These are phyloP conservation scores for Apiospora sp. DNA, from an alignment of 2,329 filamentous ascomycete species.

Conservation along the genomic window DNA sequence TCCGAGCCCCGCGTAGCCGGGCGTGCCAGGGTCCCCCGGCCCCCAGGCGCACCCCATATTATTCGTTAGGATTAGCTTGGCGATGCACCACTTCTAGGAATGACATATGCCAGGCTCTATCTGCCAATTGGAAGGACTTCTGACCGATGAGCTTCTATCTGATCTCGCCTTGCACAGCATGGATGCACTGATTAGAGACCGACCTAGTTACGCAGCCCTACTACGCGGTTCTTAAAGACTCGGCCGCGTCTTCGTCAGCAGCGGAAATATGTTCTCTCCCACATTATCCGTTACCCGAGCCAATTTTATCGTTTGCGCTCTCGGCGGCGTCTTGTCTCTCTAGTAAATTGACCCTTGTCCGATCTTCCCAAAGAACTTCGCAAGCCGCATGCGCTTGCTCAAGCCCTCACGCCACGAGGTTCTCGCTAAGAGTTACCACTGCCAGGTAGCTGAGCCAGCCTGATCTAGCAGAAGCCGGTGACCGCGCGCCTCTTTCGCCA, in stretches of 20 bases:
- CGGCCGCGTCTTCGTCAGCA: constrained; percentile 11
- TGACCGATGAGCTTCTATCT: neutral
- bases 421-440: neutral
- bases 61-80: constrained; percentile 14
- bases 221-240: neutral
- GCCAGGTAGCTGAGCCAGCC: neutral
- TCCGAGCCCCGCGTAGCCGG: neutral
- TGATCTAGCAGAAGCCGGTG: neutral
- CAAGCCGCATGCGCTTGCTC: neutral
- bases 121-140: neutral
- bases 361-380: neutral
- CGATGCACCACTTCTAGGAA: neutral
- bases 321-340: neutral
- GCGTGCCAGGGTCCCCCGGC: neutral
- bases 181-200: neutral
- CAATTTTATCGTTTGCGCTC: neutral
- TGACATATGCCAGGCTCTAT: neutral
- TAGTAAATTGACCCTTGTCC: neutral
- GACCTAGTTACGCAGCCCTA: neutral
- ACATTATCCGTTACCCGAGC: neutral
- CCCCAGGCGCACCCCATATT: neutral
- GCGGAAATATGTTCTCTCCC: neutral
- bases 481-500: constrained; percentile 13
- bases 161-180: neutral
- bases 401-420: neutral